Percentiles rank a stretch among this genome's conserved stretches.
Evolutionary conservation across 768 basidiomycete species (phyloP).

Genomic region (Tephrocybe rancida): DNA sequence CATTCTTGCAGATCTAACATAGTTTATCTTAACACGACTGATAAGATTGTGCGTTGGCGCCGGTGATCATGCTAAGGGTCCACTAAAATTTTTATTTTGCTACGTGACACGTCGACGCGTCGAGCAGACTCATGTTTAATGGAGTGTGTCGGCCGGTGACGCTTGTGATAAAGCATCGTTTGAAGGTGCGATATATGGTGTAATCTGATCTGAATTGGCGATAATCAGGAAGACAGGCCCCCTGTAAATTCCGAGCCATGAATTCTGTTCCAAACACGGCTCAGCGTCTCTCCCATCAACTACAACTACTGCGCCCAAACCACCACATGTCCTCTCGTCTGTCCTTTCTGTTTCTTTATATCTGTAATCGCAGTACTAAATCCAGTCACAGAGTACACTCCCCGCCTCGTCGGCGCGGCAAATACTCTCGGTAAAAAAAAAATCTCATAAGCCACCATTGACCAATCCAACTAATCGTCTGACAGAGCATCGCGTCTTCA

Average conservation of each 20-base stretch:
- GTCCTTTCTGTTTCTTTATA: slow-evolving; percentile 13
- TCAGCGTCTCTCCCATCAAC: slow-evolving; percentile 64
- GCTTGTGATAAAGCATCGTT: slow-evolving; percentile 10
- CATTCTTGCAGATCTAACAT: slow-evolving; percentile 37
- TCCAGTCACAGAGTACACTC: slow-evolving; percentile 55
- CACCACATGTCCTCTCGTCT: slow-evolving; percentile 54
- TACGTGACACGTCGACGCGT: slow-evolving; percentile 3
- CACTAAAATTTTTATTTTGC: neutral
- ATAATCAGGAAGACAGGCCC: slow-evolving; percentile 27
- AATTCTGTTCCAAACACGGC: slow-evolving; percentile 42
- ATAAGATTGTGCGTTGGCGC: slow-evolving; percentile 13
- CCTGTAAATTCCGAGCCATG: slow-evolving; percentile 35
- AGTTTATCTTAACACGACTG: slow-evolving; percentile 7
- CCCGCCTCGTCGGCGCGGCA: slow-evolving; percentile 83
- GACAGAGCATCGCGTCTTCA: slow-evolving; percentile 92
- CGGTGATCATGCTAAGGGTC: slow-evolving; percentile 10
- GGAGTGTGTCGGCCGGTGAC: slow-evolving; percentile 7
- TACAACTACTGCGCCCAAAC: slow-evolving; percentile 55
- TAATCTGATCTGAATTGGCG: slow-evolving; percentile 18
- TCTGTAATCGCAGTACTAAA: slow-evolving; percentile 8
- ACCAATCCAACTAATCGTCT: slow-evolving; percentile 20
- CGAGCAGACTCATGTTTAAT: slow-evolving; percentile 2
- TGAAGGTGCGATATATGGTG: slow-evolving; percentile 16
- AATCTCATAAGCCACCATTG: slow-evolving; percentile 3
- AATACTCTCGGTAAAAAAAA: slow-evolving; percentile 83